Evolutionary conservation across 352 stramenopile species (phyloP).

Genomic region (Phytopythium vexans): DNA sequence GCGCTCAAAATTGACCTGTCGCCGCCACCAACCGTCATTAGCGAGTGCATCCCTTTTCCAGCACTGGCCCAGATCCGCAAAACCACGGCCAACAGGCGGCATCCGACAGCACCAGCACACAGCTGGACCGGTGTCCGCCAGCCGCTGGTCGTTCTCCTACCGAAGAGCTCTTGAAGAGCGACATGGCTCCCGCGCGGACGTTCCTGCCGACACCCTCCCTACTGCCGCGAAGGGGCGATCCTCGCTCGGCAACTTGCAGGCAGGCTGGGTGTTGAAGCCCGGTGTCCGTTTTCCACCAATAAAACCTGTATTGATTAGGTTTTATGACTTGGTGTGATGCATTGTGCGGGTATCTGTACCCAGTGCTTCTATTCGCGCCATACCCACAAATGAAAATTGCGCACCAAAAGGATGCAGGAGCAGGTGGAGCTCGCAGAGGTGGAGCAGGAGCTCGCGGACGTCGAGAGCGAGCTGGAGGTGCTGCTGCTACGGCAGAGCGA

Average conservation of each 20-base stretch:
- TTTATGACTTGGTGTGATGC: too few relatives aligned
- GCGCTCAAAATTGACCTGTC: conserved; percentile 83
- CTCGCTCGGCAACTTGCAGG: neutral
- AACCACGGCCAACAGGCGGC: too few relatives aligned
- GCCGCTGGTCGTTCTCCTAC: conserved; percentile 19
- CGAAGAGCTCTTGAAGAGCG: conserved; percentile 76
- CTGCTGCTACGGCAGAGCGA: conserved; percentile 53
- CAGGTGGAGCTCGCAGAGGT: conserved; percentile 41
- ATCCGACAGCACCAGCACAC: neutral
- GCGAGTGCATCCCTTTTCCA: neutral
- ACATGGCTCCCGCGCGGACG: conserved; percentile 33
- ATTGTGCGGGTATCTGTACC: too few relatives aligned
- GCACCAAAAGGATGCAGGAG: conserved; percentile 15
- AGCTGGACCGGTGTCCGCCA: too few relatives aligned
- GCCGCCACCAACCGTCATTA: neutral
- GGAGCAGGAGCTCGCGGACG: conserved; percentile 45
- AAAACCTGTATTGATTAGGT: too few relatives aligned
- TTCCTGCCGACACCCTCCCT: too few relatives aligned
- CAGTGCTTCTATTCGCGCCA: too few relatives aligned
- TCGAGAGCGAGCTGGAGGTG: conserved; percentile 51
- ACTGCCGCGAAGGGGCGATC: neutral
- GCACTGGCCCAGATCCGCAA: neutral
- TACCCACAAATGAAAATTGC: too few relatives aligned
- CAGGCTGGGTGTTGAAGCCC: neutral
- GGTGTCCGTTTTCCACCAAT: neutral